Percentiles rank a stretch among this genome's conserved stretches.
Evolutionary conservation across 2,329 filamentous ascomycete species (phyloP).

Genomic region (Aspergillus ustus): DNA sequence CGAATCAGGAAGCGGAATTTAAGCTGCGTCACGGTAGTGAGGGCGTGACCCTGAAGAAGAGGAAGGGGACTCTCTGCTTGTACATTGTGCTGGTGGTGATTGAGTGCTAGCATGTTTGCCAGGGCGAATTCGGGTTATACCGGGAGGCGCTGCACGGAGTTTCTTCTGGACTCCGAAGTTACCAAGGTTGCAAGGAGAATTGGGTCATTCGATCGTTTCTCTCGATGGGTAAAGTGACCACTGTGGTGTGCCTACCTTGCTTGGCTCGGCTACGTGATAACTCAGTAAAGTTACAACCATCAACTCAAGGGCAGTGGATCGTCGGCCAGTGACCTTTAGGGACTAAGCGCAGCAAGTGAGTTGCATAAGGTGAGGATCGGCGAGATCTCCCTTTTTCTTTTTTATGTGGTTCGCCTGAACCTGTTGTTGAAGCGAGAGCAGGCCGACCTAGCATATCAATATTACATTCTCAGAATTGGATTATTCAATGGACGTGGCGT

Average conservation of each 20-base stretch:
- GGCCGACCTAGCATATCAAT: not conserved
- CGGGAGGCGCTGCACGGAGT: not conserved
- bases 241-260: not conserved
- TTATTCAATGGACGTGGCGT: not conserved
- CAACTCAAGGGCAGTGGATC: not conserved
- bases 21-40: not conserved
- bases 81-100: not conserved
- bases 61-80: not conserved
- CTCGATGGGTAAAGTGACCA: not conserved
- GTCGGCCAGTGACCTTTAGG: not conserved
- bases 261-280: not conserved
- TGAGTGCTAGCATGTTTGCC: not conserved
- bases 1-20: not conserved
- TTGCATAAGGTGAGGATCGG: conserved; percentile 25
- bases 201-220: not conserved
- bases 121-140: not conserved
- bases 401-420: not conserved
- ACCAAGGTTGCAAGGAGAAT: not conserved
- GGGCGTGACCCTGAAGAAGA: not conserved
- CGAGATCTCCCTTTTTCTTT: conserved; percentile 14
- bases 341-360: conserved; percentile 15
- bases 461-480: not conserved
- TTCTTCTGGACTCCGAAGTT: not conserved
- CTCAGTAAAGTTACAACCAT: not conserved
- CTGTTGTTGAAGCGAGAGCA: not conserved